Percentiles rank a stretch among this genome's conserved stretches.
Conservation (phyloP, 345 rosid species). For the Boechera stricta region DNA sequence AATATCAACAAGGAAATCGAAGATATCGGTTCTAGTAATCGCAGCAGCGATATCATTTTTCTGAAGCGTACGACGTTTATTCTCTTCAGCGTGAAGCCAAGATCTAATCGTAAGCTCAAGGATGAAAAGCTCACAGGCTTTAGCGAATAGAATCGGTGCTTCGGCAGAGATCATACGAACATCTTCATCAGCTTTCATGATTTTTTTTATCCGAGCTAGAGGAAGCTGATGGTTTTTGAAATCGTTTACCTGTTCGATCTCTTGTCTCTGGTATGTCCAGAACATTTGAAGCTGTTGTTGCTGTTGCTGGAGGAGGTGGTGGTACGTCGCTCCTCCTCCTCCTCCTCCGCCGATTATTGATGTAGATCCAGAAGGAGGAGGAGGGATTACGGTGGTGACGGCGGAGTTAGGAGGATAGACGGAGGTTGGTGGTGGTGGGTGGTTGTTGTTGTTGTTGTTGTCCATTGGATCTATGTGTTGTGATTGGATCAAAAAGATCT, state of each 20-base stretch:
- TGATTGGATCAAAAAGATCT: conserved; percentile 49
- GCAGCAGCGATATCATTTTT: conserved; percentile 96
- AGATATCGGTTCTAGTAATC: conserved; percentile 88
- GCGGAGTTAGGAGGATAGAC: conserved; percentile 53
- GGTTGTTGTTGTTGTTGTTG: conserved; percentile 52
- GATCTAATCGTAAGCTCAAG: conserved; percentile 92
- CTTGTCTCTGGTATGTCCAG: conserved; percentile 81
- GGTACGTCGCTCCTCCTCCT: conserved; percentile 53
- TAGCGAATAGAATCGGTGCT: conserved; percentile 91
- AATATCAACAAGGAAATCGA: conserved; percentile 91
- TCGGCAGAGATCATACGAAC: conserved; percentile 99
- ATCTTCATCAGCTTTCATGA: conserved; percentile 98
- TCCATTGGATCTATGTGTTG: conserved; percentile 40
- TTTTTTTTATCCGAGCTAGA: conserved; percentile 91
- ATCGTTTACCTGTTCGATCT: conserved; percentile 91
- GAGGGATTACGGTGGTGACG: conserved; percentile 57
- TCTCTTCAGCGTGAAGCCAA: conserved; percentile 98
- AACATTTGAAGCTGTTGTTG: conserved; percentile 88
- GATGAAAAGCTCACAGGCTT: conserved; percentile 96
- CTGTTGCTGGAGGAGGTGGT: conserved; percentile 90
- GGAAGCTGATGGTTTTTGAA: conserved; percentile 99
- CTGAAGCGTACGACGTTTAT: conserved; percentile 91
- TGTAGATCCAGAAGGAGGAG: conserved; percentile 65
- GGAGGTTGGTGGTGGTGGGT: conserved; percentile 55
- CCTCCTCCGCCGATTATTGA: conserved; percentile 65